These are phyloP conservation scores for Trichoderma atroviride DNA, from an alignment of 2,329 filamentous ascomycete genomes.

Conservation along the genomic window DNA sequence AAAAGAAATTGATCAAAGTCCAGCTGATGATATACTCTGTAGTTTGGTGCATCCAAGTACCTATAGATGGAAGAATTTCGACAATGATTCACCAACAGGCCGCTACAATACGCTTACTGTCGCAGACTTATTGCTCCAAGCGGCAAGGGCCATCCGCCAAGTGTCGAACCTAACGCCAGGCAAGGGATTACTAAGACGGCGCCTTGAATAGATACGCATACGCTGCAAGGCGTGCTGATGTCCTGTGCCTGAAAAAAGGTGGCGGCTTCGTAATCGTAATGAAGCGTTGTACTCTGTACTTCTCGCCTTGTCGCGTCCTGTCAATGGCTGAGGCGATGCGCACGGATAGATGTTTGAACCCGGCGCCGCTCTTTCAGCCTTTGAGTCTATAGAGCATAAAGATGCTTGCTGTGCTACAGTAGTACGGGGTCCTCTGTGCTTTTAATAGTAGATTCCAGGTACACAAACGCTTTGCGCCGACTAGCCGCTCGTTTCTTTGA, in stretches of 20 bases:
- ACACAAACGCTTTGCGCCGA: not conserved
- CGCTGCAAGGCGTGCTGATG: not conserved
- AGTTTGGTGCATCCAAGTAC: not conserved
- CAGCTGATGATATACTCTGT: not conserved
- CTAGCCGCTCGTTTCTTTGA: not conserved
- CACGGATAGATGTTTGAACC: not conserved
- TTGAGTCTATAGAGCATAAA: not conserved
- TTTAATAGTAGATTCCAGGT: not conserved
- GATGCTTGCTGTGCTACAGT: not conserved
- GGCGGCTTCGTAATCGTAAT: conserved; percentile 6
- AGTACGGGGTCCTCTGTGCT: not conserved
- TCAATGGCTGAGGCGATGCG: not conserved
- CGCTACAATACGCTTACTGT: not conserved
- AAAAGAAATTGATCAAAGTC: not conserved
- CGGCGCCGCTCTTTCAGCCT: not conserved
- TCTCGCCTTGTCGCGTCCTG: not conserved
- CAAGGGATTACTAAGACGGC: not conserved
- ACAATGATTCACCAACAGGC: not conserved
- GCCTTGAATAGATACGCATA: not conserved
- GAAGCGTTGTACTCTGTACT: not conserved
- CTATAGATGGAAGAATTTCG: no score
- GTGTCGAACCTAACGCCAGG: not conserved
- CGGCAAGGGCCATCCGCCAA: not conserved
- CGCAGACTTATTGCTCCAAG: not conserved
- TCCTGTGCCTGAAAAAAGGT: not conserved